Conservation (phyloP, 306 rosid genomes). For the Benincasa hispida region DNA sequence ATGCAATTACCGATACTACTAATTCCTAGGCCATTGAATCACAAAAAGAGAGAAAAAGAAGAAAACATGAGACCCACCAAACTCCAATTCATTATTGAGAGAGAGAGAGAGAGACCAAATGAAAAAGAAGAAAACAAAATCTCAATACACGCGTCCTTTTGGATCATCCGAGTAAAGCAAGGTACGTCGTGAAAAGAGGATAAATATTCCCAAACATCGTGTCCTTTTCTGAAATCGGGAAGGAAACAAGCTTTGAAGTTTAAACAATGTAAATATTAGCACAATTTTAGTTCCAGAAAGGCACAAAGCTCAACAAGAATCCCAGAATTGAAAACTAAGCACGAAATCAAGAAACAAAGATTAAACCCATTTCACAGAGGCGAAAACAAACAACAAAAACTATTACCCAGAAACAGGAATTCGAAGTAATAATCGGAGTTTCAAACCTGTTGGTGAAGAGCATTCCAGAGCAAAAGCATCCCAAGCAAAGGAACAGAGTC, state of each 20-base stretch:
- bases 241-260: neutral
- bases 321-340: neutral
- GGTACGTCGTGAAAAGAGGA: neutral
- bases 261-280: neutral
- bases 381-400: neutral
- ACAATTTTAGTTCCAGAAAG: neutral
- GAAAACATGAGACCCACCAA: neutral
- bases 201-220: neutral
- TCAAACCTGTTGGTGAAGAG: conserved; percentile 72
- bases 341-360: neutral
- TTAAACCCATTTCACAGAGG: neutral
- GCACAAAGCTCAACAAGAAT: neutral
- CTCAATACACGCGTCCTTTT: neutral
- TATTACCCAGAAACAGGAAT: neutral
- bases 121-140: neutral
- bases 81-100: neutral
- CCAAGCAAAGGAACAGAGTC: conserved; percentile 62
- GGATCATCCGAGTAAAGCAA: neutral
- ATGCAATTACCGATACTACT: neutral
- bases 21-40: neutral
- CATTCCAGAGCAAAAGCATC: conserved; percentile 83
- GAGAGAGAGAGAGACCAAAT: neutral
- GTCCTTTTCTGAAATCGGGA: neutral
- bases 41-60: neutral
- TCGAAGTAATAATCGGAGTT: neutral